phyloP scores from a whole-genome alignment of 177 flowering plant genomes.

The Vitis hybrid region DNA sequence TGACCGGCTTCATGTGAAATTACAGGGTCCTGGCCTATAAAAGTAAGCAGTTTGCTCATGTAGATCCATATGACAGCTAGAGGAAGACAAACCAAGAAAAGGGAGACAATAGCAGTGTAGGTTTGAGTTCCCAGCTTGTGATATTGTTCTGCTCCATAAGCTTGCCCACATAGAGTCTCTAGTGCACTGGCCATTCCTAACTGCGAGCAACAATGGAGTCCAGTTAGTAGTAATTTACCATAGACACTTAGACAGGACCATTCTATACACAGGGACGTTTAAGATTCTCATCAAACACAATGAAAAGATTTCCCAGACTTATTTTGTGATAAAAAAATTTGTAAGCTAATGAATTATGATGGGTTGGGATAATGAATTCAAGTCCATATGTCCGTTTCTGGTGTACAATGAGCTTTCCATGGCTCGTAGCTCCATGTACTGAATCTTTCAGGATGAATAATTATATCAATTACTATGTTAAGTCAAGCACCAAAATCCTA shows the following conservation, averaged over 20 bases:
- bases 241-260: not conserved
- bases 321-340: slow-evolving; percentile 18
- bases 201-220: slow-evolving; percentile 17
- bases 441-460: too few species aligned
- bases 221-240: too few species aligned
- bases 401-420: too few species aligned
- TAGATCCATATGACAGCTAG: slow-evolving; percentile 46
- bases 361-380: too few species aligned
- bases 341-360: too few species aligned
- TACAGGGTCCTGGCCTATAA: slow-evolving; percentile 57
- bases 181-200: slow-evolving; percentile 62
- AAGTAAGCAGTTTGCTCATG: slow-evolving; percentile 39
- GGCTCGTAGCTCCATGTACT: too few species aligned
- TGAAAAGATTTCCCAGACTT: slow-evolving; percentile 17
- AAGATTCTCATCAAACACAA: too few species aligned
- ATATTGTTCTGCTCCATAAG: slow-evolving; percentile 69
- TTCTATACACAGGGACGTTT: too few species aligned
- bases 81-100: slow-evolving; percentile 48
- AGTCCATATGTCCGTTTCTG: too few species aligned
- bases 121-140: slow-evolving; percentile 44
- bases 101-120: slow-evolving; percentile 46
- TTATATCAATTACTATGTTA: too few species aligned
- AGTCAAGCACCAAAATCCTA: too few species aligned
- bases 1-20: slow-evolving; percentile 59
- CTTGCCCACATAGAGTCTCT: slow-evolving; percentile 70